Percentiles rank a stretch among this genome's conserved stretches.
Evolutionary conservation across 805 yeast genomes (phyloP).

Genomic region (Saturnispora sanitii): DNA sequence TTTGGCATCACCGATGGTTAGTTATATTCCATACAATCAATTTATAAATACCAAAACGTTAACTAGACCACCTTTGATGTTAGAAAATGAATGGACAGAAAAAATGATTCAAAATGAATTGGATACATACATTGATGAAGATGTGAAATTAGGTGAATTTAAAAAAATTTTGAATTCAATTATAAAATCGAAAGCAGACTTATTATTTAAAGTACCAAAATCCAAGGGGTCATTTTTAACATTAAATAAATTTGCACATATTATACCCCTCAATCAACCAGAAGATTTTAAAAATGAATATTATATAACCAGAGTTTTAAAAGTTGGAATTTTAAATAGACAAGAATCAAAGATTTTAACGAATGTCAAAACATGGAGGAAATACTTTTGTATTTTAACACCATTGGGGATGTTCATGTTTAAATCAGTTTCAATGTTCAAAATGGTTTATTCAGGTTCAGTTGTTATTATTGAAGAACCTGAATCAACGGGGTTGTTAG

Average conservation of each 20-base stretch:
- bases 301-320: conserved; percentile 29
- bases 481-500: conserved; percentile 16
- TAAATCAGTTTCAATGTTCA: conserved; percentile 30
- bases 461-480: conserved; percentile 24
- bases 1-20: conserved; percentile 16
- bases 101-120: conserved; percentile 9
- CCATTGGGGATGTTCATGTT: conserved; percentile 40
- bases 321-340: conserved; percentile 31
- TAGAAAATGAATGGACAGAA: neutral
- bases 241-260: conserved; percentile 8
- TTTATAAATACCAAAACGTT: conserved; percentile 13
- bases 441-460: conserved; percentile 20
- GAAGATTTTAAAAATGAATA: conserved; percentile 16
- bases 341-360: conserved; percentile 30
- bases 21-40: conserved; percentile 16
- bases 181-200: conserved; percentile 5
- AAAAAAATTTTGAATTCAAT: conserved; percentile 13
- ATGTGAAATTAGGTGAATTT: conserved; percentile 8
- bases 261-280: conserved; percentile 7
- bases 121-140: conserved; percentile 14
- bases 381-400: conserved; percentile 39
- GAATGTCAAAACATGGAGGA: conserved; percentile 31
- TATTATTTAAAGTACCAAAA: conserved; percentile 20
- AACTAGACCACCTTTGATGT: neutral
- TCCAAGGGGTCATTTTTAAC: conserved; percentile 20